Conservation (phyloP, 1,139 yeast genomes). For the Lodderomyces oxycetoniae region DNA sequence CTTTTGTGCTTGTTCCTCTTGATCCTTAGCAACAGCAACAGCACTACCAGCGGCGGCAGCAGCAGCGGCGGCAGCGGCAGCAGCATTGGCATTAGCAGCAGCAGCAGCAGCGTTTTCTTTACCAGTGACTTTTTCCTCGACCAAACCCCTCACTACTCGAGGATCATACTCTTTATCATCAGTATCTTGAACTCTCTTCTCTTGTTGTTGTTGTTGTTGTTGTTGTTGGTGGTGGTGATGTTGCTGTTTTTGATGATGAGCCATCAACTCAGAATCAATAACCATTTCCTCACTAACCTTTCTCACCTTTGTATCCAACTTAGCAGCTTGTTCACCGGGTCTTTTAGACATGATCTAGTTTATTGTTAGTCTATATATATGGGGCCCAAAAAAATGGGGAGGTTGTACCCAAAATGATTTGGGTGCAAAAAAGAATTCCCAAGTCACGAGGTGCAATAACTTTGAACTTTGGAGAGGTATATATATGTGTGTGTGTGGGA, state of each 20-base stretch:
- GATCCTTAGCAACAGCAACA: conserved; percentile 2
- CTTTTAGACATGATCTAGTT: conserved; percentile 24
- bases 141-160: conserved; percentile 5
- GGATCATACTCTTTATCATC: too few relatives aligned
- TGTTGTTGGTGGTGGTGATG: too few relatives aligned
- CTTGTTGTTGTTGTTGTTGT: conserved; percentile 6
- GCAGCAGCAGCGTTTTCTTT: conserved; percentile 2
- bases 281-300: conserved; percentile 32
- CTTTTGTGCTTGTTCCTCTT: conserved; percentile 6
- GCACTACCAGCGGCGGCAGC: neutral
- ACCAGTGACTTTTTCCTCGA: neutral
- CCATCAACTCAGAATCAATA: conserved; percentile 46
- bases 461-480: too few relatives aligned
- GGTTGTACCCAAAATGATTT: too few relatives aligned
- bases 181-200: conserved; percentile 19
- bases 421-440: neutral
- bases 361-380: conserved; percentile 4
- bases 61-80: conserved; percentile 2
- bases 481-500: too few relatives aligned
- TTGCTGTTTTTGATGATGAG: conserved; percentile 37
- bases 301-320: conserved; percentile 23
- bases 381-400: too few relatives aligned
- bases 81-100: conserved; percentile 2
- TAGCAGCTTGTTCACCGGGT: conserved; percentile 23
- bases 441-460: conserved; percentile 1